Evolutionary conservation across 1,284 basidiomycete species (phyloP).

Genomic region (Ganoderma lingzhi): DNA sequence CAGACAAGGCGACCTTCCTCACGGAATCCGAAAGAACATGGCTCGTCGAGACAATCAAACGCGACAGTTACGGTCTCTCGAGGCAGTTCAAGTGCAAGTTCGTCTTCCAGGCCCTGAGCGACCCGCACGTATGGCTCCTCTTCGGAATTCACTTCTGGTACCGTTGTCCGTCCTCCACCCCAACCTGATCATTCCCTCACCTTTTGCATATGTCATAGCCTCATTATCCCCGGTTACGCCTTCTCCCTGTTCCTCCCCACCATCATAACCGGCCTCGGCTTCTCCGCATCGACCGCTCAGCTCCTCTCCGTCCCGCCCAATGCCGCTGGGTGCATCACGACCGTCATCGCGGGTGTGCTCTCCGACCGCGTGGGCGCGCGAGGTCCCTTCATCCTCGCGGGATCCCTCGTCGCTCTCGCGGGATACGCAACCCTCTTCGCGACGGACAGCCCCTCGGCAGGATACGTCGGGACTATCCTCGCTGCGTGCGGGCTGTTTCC

Average conservation of each 20-base stretch:
- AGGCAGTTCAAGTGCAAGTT: conserved; percentile 38
- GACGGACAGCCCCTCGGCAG: conserved; percentile 55
- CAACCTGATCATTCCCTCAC: conserved; percentile 32
- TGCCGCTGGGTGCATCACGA: conserved; percentile 26
- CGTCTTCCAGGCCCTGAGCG: conserved; percentile 35
- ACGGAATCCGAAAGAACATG: conserved; percentile 39
- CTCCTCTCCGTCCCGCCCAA: conserved; percentile 35
- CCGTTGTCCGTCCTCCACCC: background rate
- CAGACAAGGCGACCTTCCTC: conserved; percentile 35
- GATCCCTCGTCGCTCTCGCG: conserved; percentile 60
- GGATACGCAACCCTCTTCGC: conserved; percentile 69
- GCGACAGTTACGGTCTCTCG: conserved; percentile 28
- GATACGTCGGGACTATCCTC: conserved; percentile 69
- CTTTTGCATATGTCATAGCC: conserved; percentile 1
- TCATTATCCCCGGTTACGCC: conserved; percentile 27
- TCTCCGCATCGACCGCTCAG: conserved; percentile 38
- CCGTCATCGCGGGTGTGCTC: conserved; percentile 20
- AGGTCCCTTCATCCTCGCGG: conserved; percentile 64
- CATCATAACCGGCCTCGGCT: conserved; percentile 44
- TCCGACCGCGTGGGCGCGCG: conserved; percentile 35
- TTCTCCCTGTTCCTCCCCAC: conserved; percentile 37
- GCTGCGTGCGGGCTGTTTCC: conserved; percentile 68
- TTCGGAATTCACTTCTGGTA: conserved; percentile 29
- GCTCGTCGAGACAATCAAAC: conserved; percentile 44
- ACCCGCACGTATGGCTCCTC: conserved; percentile 54